These are phyloP conservation scores for Globisporangium splendens DNA, from an alignment of 352 stramenopile species.

Conservation along the genomic window DNA sequence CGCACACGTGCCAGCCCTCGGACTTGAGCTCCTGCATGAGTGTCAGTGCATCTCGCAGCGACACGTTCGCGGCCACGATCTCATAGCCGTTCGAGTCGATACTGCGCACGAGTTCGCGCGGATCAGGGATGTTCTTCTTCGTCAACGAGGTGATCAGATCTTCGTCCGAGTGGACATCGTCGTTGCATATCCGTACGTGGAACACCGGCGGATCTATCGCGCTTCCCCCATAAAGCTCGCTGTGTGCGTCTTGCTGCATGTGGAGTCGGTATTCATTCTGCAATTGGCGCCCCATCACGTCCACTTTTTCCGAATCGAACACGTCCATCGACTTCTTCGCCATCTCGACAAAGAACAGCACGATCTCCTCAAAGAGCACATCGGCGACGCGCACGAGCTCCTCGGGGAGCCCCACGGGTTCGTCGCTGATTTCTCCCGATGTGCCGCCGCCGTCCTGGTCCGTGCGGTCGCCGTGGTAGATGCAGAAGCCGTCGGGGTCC, in stretches of 20 bases:
- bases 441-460: slow-evolving; percentile 15
- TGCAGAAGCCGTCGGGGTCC: slow-evolving; percentile 93
- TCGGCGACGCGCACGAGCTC: slow-evolving; percentile 53
- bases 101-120: slow-evolving; percentile 54
- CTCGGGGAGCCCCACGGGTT: slow-evolving; percentile 22
- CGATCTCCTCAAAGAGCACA: slow-evolving; percentile 65
- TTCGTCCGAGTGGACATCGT: slow-evolving; percentile 98
- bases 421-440: slow-evolving; percentile 18
- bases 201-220: slow-evolving; percentile 43
- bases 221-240: slow-evolving; percentile 8
- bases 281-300: slow-evolving; percentile 37
- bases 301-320: slow-evolving; percentile 63
- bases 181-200: slow-evolving; percentile 95
- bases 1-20: slow-evolving; percentile 82
- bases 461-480: slow-evolving; percentile 70
- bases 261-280: slow-evolving; percentile 26
- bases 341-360: slow-evolving; percentile 73
- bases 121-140: slow-evolving; percentile 59
- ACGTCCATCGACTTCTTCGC: slow-evolving; percentile 63
- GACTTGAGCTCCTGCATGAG: slow-evolving; percentile 78
- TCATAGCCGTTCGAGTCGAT: slow-evolving; percentile 79
- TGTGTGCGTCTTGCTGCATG: slow-evolving; percentile 19
- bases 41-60: slow-evolving; percentile 51
- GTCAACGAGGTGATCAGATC: slow-evolving; percentile 93
- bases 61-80: slow-evolving; percentile 53